Base-by-base conservation (phyloP, 345 rosid genomes). In the Corchorus olitorius region DNA sequence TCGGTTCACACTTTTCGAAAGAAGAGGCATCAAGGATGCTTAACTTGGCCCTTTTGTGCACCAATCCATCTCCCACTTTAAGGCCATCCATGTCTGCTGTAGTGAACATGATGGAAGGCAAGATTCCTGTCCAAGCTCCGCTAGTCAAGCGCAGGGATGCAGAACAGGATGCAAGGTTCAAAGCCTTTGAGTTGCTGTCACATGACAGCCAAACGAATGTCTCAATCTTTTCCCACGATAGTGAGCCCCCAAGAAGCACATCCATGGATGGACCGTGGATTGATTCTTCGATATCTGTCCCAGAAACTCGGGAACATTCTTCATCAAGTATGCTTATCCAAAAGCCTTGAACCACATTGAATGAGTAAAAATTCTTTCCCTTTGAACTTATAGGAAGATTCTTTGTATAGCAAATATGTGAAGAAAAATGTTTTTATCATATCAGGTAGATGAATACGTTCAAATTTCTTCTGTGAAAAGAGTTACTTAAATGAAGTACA, bases 31-130 rank as follows among this genome's bases (percentile, higher is more conserved):
- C 79, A 88, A 78, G 85, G 72, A 81, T 95, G 88, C 87, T 95
- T 53, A 86, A 86, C 85, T 49, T 95, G 59, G 94, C 91, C 72
- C 84, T 95, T 5, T 80, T 92, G 69, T 95, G 99, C 89, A 92
- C 99, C 68, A 95, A 92, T 66, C 90, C 92, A 19, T 95, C 99
- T 75, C 98, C 99, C 2, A 92, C 97, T 35, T 64, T 93, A 34
- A 86, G 99, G 79, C 98, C 98, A 76, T 65, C 85, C n/a, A 93
- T 95, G 97, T 89, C 99, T 34, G 86, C 94, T 11, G 93, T 87
- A 37, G 96, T 90, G 64, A 87, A 84, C 17, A 95, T 95, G 99
- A 77, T 93, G 0, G 94, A 95, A 76, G 99, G 97, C 39, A 88
- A 88, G 72, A 84, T 70, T 33, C 79, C 96, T 10, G 87, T 95